These are phyloP conservation scores for Pleoardoris graminearum DNA, from an alignment of 2,329 filamentous ascomycete genomes.

Conservation along the genomic window DNA sequence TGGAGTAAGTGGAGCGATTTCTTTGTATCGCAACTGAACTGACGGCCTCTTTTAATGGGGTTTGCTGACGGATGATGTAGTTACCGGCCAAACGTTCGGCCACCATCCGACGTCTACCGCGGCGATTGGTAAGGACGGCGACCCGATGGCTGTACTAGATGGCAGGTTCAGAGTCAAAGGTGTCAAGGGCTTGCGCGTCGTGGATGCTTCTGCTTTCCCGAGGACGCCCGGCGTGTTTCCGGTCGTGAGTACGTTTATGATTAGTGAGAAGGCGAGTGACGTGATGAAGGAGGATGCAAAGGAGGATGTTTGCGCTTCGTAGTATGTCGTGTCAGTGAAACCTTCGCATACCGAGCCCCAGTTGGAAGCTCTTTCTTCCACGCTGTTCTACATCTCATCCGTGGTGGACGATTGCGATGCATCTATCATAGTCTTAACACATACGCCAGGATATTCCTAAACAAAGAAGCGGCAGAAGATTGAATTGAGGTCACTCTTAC, in stretches of 20 bases:
- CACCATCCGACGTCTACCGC: constrained; percentile 62
- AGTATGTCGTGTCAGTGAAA: too few relatives aligned
- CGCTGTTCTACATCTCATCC: too few relatives aligned
- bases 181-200: constrained; percentile 60
- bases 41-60: too few relatives aligned
- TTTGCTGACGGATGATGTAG: too few relatives aligned
- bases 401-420: too few relatives aligned
- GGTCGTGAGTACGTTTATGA: constrained; percentile 52
- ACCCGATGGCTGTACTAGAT: constrained; percentile 61
- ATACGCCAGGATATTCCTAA: too few relatives aligned
- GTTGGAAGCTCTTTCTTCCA: too few relatives aligned
- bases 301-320: constrained; percentile 12
- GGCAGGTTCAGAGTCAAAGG: constrained; percentile 61
- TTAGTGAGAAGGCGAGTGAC: constrained; percentile 24
- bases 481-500: too few relatives aligned
- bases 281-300: constrained; percentile 20
- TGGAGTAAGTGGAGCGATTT: constrained; percentile 14
- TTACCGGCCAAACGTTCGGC: constrained; percentile 46
- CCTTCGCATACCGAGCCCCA: too few relatives aligned
- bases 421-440: too few relatives aligned
- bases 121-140: constrained; percentile 58
- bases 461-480: too few relatives aligned
- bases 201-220: constrained; percentile 64
- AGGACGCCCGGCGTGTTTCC: constrained; percentile 56
- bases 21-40: not conserved